Base-by-base conservation (phyloP, 208 protist species). In the Trichomonas gallinae region DNA sequence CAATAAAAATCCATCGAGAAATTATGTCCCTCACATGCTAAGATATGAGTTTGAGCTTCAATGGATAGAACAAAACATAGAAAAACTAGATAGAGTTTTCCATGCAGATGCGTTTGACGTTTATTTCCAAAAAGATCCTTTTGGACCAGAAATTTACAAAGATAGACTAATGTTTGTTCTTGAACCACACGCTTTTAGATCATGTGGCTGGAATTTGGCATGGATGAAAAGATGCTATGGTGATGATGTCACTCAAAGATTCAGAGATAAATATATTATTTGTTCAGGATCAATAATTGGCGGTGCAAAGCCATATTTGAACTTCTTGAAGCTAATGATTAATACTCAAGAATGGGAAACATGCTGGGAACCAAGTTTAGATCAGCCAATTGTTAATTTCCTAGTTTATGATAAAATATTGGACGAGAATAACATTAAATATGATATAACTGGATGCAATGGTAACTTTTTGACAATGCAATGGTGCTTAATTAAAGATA, bases 31-130 rank as follows among this genome's bases (percentile, higher is more conserved):
- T 51, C 87, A 93, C 46, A 58, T 93, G 87, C 26, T 93, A 10
- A 26, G 87, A 34, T 93, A 93, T 51, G 87, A 93, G 46, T 93
- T 48, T 51, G 87, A 93, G 38, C 21, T 51, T 6, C 40, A 51
- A 38, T 93, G 87, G 87, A 38, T 93, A 34, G 9, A 38, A 38
- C 31, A 93, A 38, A 42, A 93, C 31, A 38, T 38, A 48, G 45
- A 93, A 38, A 44, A 58, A 36, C 26, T 93, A 38, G 87, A 93
- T 51, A 48, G 44, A 51, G 36, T 93, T 51, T 51, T 93, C 8
- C 87, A 93, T 93, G 17, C 87, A 6, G 87, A 93, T 93, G 11
- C 87, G 34, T 93, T 93, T 48, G 87, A 93, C 51, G 87, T 93
- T 8, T 93, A 48, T 36, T 93, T 93, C 44, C 87, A 93, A 93